Percentiles rank a stretch among this genome's conserved stretches.
These are phyloP conservation scores for Pezicula neosporulosa DNA, from an alignment of 2,329 filamentous ascomycete species.

Conservation along the genomic window DNA sequence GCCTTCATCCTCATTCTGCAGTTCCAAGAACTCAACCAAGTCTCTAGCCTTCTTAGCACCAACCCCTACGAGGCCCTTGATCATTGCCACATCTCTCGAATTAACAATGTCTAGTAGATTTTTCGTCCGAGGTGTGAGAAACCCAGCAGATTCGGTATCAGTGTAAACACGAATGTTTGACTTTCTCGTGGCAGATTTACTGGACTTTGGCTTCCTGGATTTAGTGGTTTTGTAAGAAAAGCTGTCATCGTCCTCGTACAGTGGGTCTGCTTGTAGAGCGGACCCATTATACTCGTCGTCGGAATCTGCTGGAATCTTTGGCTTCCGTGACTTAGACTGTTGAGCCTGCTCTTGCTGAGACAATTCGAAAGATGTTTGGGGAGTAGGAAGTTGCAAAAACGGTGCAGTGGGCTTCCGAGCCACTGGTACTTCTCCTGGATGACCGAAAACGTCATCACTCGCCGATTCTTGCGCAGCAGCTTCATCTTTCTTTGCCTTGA, in stretches of 20 bases:
- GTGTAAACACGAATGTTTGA: conserved; percentile 28
- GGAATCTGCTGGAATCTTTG: conserved; percentile 7
- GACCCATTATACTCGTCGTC: conserved; percentile 32
- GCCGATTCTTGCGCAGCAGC: conserved; percentile 8
- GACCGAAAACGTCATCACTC: not conserved
- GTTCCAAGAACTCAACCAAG: conserved; percentile 52
- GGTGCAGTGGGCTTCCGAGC: conserved; percentile 16
- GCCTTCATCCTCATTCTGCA: conserved; percentile 37
- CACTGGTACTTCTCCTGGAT: conserved; percentile 1
- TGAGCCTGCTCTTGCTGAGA: conserved; percentile 7
- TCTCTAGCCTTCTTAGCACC: conserved; percentile 68
- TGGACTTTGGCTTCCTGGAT: conserved; percentile 28
- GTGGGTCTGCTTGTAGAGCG: conserved; percentile 32
- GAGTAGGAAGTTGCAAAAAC: conserved; percentile 17
- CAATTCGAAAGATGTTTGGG: conserved; percentile 18
- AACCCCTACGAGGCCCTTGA: conserved; percentile 65
- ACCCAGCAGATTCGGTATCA: conserved; percentile 36
- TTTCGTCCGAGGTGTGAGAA: conserved; percentile 42
- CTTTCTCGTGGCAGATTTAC: conserved; percentile 22
- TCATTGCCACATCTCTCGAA: conserved; percentile 63
- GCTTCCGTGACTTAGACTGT: conserved; percentile 21
- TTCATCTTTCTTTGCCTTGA: conserved; percentile 36
- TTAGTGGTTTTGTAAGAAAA: conserved; percentile 26
- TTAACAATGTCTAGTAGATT: conserved; percentile 70
- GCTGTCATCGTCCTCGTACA: conserved; percentile 33